Percentiles rank a stretch among this genome's conserved stretches.
phyloP scores from a whole-genome alignment of 495 filamentous ascomycete species.

The Eremomyces bilateralis region DNA sequence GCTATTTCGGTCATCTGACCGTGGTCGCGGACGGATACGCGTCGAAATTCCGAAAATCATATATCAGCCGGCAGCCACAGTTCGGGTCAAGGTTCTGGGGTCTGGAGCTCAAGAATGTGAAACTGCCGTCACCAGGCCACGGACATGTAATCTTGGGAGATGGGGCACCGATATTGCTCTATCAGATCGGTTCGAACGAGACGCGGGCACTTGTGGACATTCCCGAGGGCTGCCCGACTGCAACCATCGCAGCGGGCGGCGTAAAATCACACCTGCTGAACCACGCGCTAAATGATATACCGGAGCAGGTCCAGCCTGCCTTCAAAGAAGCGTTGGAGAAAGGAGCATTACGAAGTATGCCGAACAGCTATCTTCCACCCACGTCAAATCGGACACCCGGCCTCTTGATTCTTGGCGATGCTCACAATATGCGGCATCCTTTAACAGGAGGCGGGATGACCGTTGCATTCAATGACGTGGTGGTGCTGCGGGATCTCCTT shows the following conservation, averaged over 20 bases:
- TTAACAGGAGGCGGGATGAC: constrained; percentile 93
- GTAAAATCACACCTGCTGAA: constrained; percentile 63
- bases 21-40: constrained; percentile 85
- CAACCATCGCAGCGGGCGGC: constrained; percentile 46
- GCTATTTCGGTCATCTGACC: constrained; percentile 70
- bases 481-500: constrained; percentile 50
- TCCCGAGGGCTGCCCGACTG: constrained; percentile 56
- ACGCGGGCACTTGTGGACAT: constrained; percentile 81
- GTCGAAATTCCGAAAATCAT: constrained; percentile 74
- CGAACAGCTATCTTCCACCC: constrained; percentile 76
- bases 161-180: constrained; percentile 64
- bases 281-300: constrained; percentile 55
- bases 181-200: constrained; percentile 92
- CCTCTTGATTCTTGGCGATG: constrained; percentile 68
- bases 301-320: constrained; percentile 44
- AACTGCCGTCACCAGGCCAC: constrained; percentile 46
- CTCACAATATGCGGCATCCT: constrained; percentile 92
- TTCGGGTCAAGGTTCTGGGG: constrained; percentile 73
- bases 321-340: constrained; percentile 56
- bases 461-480: constrained; percentile 74
- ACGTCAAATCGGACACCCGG: constrained; percentile 48
- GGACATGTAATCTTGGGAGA: constrained; percentile 69
- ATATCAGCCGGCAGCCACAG: constrained; percentile 44
- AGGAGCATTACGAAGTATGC: constrained; percentile 62
- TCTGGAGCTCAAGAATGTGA: constrained; percentile 72